Percentiles rank a stretch among this genome's conserved stretches.
phyloP scores from a whole-genome alignment of 768 basidiomycete species.

The Auricularia heimuer region DNA sequence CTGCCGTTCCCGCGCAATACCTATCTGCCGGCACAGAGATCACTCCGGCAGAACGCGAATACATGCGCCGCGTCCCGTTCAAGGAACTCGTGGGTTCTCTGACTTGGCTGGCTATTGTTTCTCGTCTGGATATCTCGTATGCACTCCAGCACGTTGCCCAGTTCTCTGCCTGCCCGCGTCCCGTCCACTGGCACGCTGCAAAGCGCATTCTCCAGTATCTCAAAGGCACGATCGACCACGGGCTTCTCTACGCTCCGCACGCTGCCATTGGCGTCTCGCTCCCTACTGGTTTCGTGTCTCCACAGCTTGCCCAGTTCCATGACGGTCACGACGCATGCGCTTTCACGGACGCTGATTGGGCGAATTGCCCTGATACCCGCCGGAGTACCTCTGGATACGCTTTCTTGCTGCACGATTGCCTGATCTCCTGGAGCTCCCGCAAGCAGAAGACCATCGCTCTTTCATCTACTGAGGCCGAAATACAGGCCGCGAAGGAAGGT shows the following conservation, averaged over 20 bases:
- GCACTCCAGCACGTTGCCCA: background rate
- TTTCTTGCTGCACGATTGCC: conserved; percentile 3
- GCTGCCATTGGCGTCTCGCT: no score
- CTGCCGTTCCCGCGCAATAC: background rate
- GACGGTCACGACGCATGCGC: background rate
- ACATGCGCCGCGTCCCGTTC: background rate
- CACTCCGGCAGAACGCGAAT: background rate
- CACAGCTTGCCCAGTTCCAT: background rate
- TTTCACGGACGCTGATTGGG: background rate
- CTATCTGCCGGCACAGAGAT: background rate
- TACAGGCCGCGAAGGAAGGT: no score
- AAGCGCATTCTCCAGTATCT: conserved; percentile 5
- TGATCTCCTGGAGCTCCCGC: no score
- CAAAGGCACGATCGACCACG: background rate
- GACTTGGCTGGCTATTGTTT: background rate
- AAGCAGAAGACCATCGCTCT: no score
- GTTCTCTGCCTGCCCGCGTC: background rate
- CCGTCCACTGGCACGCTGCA: background rate
- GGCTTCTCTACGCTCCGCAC: background rate
- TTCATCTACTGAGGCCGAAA: no score
- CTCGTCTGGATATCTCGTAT: conserved; percentile 6
- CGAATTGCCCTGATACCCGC: background rate
- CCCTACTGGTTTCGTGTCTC: no score
- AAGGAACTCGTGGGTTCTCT: conserved; percentile 6
- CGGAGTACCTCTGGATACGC: conserved; percentile 3